A percentile compares a stretch with the other conserved stretches of the same genome.
Conservation (phyloP, 345 rosid genomes). For the Eucalyptus marginata region DNA sequence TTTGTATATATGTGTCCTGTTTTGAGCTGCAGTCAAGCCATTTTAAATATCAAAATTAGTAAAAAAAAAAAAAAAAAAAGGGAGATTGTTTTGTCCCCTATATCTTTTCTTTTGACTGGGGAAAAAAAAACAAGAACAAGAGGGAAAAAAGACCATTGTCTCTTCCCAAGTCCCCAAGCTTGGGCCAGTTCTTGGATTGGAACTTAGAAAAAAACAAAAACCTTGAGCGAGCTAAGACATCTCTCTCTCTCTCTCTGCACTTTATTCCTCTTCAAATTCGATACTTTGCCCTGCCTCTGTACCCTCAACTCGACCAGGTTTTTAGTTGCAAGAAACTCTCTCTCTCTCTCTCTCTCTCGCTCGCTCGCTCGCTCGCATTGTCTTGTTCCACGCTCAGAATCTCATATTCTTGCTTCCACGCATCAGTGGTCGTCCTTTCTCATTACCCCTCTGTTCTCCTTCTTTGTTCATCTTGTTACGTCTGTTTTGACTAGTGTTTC, state of each 20-base stretch:
- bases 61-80: neutral
- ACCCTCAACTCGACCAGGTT: neutral
- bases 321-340: neutral
- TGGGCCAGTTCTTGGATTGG: conserved; percentile 2
- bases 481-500: neutral
- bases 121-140: neutral
- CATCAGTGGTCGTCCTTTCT: conserved; percentile 1
- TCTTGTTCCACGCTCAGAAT: conserved; percentile 33
- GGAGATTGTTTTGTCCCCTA: neutral
- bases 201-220: neutral
- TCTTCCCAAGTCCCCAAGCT: conserved; percentile 6
- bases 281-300: neutral
- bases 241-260: neutral
- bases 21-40: neutral
- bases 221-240: neutral
- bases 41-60: neutral
- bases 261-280: neutral
- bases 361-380: conserved; percentile 31
- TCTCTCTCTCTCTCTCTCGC: conserved; percentile 9
- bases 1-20: neutral
- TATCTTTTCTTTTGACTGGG: neutral
- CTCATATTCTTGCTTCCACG: conserved; percentile 28
- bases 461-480: neutral
- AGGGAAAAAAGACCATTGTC: neutral
- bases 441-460: neutral